Conservation (phyloP, 2,329 filamentous ascomycete genomes). For the Pyrenophora seminiperda region DNA sequence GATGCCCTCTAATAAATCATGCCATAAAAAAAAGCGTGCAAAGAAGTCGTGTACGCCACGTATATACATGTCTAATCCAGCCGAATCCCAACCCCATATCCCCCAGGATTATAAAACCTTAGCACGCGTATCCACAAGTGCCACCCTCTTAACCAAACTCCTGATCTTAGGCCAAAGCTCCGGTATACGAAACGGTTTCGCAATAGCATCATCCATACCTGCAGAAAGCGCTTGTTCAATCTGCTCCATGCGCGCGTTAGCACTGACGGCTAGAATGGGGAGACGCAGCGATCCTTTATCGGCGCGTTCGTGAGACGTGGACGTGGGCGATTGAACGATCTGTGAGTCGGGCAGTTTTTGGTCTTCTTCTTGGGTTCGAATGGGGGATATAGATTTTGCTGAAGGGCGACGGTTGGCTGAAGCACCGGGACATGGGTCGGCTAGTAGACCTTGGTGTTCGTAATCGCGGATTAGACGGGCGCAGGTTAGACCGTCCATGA, state of each 20-base stretch:
- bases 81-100: neutral
- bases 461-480: constrained; percentile 35
- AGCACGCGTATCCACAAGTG: neutral
- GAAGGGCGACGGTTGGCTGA: constrained; percentile 1
- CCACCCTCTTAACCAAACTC: constrained; percentile 11
- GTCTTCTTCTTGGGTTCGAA: constrained; percentile 1
- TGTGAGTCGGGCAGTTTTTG: neutral
- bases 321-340: neutral
- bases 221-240: constrained; percentile 35
- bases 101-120: neutral
- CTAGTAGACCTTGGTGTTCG: constrained; percentile 29
- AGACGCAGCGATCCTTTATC: constrained; percentile 16
- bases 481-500: constrained; percentile 44
- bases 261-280: constrained; percentile 43
- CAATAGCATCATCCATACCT: constrained; percentile 42
- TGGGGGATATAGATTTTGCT: neutral
- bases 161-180: constrained; percentile 29
- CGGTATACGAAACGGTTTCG: constrained; percentile 33
- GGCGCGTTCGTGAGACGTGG: neutral
- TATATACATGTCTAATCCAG: neutral
- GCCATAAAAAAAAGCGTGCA: too few relatives aligned
- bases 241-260: constrained; percentile 44
- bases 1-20: too few relatives aligned
- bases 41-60: neutral
- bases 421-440: constrained; percentile 2